A percentile compares a stretch with the other conserved stretches of the same genome.
phyloP scores from a whole-genome alignment of 2,329 filamentous ascomycete genomes.

The Cercospora brassicicola region DNA sequence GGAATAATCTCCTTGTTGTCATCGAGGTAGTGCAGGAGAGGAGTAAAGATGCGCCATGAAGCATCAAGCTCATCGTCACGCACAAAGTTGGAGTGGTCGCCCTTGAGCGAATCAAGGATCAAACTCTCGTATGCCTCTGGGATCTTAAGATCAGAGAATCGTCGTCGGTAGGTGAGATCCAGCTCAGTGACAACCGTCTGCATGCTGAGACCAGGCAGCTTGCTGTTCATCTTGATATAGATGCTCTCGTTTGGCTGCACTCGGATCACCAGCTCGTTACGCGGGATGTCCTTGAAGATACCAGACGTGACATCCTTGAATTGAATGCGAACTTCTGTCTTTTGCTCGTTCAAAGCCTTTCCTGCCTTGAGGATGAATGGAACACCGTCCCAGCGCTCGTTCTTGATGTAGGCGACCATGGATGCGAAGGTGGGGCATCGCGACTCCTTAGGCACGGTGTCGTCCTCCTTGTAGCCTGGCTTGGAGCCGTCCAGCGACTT shows the following conservation, averaged over 20 bases:
- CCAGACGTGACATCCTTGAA: conserved; percentile 99
- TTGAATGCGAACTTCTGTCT: conserved; percentile 98
- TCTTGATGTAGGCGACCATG: conserved; percentile 97
- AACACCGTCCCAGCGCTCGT: conserved; percentile 98
- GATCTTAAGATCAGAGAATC: conserved; percentile 99
- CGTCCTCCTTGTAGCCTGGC: conserved; percentile 97
- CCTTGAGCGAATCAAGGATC: conserved; percentile 95
- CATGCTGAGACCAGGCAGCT: conserved; percentile 97
- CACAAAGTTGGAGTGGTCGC: conserved; percentile 99
- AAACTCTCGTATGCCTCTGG: conserved; percentile 98
- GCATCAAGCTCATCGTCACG: conserved; percentile 95
- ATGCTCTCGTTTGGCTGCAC: conserved; percentile 99
- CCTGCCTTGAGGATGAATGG: conserved; percentile 99
- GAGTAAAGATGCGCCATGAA: conserved; percentile 97
- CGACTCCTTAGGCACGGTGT: conserved; percentile 95
- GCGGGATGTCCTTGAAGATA: conserved; percentile 99
- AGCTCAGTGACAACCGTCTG: conserved; percentile 98
- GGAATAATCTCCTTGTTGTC: conserved; percentile 99
- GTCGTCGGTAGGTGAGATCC: conserved; percentile 93
- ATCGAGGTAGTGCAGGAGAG: conserved; percentile 94
- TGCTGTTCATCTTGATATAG: conserved; percentile 99
- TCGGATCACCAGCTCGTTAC: conserved; percentile 98
- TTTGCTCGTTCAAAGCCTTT: conserved; percentile 97
- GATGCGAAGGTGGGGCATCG: conserved; percentile 98
- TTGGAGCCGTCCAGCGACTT: conserved; percentile 94